phyloP scores from a whole-genome alignment of 2,329 filamentous ascomycete species.

The Fusarium guadeloupense region DNA sequence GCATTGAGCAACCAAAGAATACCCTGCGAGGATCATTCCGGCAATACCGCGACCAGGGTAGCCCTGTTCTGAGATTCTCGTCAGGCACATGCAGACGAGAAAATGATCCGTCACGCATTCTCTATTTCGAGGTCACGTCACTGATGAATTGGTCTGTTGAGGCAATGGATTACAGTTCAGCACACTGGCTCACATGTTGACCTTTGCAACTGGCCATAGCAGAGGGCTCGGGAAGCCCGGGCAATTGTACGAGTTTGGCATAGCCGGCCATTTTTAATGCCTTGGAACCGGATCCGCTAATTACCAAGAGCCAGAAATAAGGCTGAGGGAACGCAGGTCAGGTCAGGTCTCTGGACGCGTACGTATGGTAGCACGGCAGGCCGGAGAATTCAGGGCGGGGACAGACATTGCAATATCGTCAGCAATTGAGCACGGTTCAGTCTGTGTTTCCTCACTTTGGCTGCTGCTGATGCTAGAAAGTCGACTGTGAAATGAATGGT shows the following conservation, averaged over 20 bases:
- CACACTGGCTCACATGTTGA: background rate
- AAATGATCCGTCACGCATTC: slow-evolving; percentile 4
- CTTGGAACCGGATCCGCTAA: background rate
- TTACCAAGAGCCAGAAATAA: slow-evolving; percentile 5
- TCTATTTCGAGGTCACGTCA: slow-evolving; percentile 28
- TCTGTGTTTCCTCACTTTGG: background rate
- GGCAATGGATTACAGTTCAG: background rate
- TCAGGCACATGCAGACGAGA: background rate
- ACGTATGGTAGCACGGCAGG: slow-evolving; percentile 3
- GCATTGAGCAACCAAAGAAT: slow-evolving; percentile 3
- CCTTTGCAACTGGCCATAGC: slow-evolving; percentile 2
- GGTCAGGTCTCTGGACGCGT: background rate
- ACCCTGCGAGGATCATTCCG: slow-evolving; percentile 30
- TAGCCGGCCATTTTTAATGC: slow-evolving; percentile 4
- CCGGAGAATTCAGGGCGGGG: slow-evolving; percentile 33
- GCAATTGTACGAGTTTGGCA: slow-evolving; percentile 5
- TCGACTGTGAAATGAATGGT: background rate
- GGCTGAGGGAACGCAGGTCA: no score
- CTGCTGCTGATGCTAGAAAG: background rate
- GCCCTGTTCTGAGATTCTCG: slow-evolving; percentile 15
- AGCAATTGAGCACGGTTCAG: background rate
- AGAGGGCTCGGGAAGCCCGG: slow-evolving; percentile 29
- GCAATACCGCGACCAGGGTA: slow-evolving; percentile 41
- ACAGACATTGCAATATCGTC: slow-evolving; percentile 3
- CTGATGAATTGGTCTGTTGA: slow-evolving; percentile 6